phyloP scores from a whole-genome alignment of 768 basidiomycete species.

The Coprinellus micaceus region DNA sequence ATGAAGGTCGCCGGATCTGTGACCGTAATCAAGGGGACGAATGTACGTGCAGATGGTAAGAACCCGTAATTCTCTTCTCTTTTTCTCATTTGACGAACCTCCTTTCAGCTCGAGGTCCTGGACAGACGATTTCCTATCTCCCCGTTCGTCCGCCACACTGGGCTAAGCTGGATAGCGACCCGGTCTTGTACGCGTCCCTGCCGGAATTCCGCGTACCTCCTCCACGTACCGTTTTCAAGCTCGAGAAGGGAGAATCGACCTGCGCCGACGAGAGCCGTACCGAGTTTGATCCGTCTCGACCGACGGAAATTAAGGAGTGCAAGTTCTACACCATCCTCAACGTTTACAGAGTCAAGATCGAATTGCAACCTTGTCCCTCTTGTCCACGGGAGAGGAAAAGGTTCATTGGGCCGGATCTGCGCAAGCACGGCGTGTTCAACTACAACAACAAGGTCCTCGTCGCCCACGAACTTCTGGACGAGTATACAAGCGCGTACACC shows the following conservation, averaged over 20 bases:
- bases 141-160: neutral
- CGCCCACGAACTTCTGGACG: slow-evolving; percentile 30
- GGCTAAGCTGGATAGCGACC: neutral
- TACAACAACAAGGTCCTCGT: slow-evolving; percentile 13
- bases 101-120: neutral
- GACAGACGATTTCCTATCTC: neutral
- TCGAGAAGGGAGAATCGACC: neutral
- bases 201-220: neutral
- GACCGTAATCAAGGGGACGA: no score
- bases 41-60: neutral
- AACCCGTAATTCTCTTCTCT: neutral
- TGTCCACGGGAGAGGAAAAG: slow-evolving; percentile 10
- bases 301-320: neutral
- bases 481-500: slow-evolving; percentile 29
- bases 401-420: slow-evolving; percentile 29
- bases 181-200: neutral
- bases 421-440: slow-evolving; percentile 29
- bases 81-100: neutral
- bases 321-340: slow-evolving; percentile 12
- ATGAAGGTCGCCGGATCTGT: no score
- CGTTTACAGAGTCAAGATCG: slow-evolving; percentile 2
- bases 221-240: neutral
- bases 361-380: slow-evolving; percentile 15
- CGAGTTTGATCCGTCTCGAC: neutral
- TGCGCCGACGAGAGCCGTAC: neutral